Conservation (phyloP, 371 early-diverging fungal genomes). For the Nosema muscidifuracis region DNA sequence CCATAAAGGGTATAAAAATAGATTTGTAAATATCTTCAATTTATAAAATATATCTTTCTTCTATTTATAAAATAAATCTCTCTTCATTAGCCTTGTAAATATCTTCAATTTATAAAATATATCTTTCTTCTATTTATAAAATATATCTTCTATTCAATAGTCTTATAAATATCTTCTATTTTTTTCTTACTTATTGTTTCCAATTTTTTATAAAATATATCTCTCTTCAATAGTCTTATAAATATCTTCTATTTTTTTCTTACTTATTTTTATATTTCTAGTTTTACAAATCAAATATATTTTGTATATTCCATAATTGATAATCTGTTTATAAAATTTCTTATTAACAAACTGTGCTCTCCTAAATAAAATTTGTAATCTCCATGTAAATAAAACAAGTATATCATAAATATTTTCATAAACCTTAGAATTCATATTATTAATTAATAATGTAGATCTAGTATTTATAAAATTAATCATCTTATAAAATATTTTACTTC, state of each 20-base stretch:
- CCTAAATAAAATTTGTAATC: slow-evolving; percentile 26
- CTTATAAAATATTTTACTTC: slow-evolving; percentile 17
- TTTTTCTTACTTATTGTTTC: too few species aligned
- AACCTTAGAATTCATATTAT: slow-evolving; percentile 29
- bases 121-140: too few species aligned
- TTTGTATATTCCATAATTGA: slow-evolving; percentile 2
- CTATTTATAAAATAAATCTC: too few species aligned
- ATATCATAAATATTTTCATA: slow-evolving; percentile 53
- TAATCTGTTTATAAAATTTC: slow-evolving; percentile 26
- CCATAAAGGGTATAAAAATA: not conserved
- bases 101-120: too few species aligned
- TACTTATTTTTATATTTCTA: slow-evolving; percentile 10
- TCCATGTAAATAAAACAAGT: slow-evolving; percentile 25
- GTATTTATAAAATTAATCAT: slow-evolving; percentile 22
- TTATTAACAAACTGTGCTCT: slow-evolving; percentile 48
- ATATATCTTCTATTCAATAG: too few species aligned
- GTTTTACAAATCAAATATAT: not conserved
- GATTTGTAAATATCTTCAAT: too few species aligned
- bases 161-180: too few species aligned
- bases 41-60: too few species aligned
- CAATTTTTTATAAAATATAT: too few species aligned
- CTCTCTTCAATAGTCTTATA: too few species aligned
- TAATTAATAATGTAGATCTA: slow-evolving; percentile 29
- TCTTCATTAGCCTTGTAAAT: too few species aligned
- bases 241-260: too few species aligned